These are phyloP conservation scores for Collybiopsis luxurians DNA, from an alignment of 768 basidiomycete species.

Conservation along the genomic window DNA sequence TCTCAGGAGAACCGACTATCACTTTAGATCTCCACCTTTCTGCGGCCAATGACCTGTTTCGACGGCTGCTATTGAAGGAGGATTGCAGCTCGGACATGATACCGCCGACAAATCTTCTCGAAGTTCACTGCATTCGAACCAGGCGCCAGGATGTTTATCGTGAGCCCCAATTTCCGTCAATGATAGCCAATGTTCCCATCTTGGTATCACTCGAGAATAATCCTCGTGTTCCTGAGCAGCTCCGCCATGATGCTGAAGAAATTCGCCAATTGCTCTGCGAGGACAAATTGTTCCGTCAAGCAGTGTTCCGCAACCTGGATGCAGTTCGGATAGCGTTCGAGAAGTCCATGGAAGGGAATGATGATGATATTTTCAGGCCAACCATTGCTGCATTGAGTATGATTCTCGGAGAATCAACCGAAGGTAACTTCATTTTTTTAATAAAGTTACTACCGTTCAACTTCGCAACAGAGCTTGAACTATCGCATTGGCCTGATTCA, in stretches of 20 bases:
- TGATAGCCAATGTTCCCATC: slow-evolving; percentile 63
- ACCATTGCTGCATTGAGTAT: slow-evolving; percentile 65
- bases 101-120: slow-evolving; percentile 51
- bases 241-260: slow-evolving; percentile 45
- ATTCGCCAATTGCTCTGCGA: slow-evolving; percentile 62
- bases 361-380: slow-evolving; percentile 54
- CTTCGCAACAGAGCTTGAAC: slow-evolving; percentile 37
- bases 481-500: slow-evolving; percentile 58
- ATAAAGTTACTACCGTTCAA: background rate
- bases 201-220: slow-evolving; percentile 74
- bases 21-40: slow-evolving; percentile 51
- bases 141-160: slow-evolving; percentile 66
- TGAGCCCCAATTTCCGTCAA: slow-evolving; percentile 59
- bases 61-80: slow-evolving; percentile 54
- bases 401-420: slow-evolving; percentile 63
- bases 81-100: slow-evolving; percentile 37
- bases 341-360: slow-evolving; percentile 43
- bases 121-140: slow-evolving; percentile 68
- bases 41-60: slow-evolving; percentile 63
- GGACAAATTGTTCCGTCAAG: slow-evolving; percentile 67
- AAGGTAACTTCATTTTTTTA: slow-evolving; percentile 34
- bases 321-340: slow-evolving; percentile 70
- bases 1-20: slow-evolving; percentile 33
- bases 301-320: slow-evolving; percentile 73
- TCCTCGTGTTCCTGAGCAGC: slow-evolving; percentile 41